Base-by-base conservation (phyloP, 2,329 filamentous ascomycete species). In the Pseudogymnoascus sp. region DNA sequence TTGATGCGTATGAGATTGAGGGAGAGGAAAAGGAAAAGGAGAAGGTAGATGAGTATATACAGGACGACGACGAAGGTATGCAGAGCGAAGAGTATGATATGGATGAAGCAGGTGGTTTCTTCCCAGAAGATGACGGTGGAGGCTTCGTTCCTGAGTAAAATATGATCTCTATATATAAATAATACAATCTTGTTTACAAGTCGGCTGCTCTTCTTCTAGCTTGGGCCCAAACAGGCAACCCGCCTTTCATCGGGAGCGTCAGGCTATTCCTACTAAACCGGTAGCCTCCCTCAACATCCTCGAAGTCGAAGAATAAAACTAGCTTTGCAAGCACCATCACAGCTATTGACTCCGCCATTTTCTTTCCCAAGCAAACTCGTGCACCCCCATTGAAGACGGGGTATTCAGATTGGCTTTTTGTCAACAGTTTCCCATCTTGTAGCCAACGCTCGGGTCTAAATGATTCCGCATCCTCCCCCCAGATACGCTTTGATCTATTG, bases 301-400 rank as follows among this genome's bases (percentile, higher is more conserved):
- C 69, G 60, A 86, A 81, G 5, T 84, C 78, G 67, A 86, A 87
- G 2, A 70, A 66, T 39, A 73, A 70, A 3, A 79, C 71, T 63
- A 86, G 69, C 1, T 74, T 75, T 3, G 80, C 78, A 66, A 87
- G 76, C 7, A 81, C 79, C 72, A 84, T 82, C 13, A 81, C 78
- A 4, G 79, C 83, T 42, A 87, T 77, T 5, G 79, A 66, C 72
- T 87, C 84, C 3, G 85, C 85, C 84, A 87, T 87, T 67, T 79
- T 82, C 75, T 83, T 85, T 2, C 85, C 85, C 36, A 87, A 72
- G 64, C 85, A 87, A 2, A 77, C 77, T 37, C 85, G 75, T n/a
- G 82, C 75, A 0, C 85, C 85, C 15, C 84, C 85, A 67, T 87
- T 86, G 70, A 87, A 87, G 2, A 87, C 84, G 1, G 82, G 84